Percentiles rank a stretch among this genome's conserved stretches.
These are phyloP conservation scores for Aspergillus steynii DNA, from an alignment of 495 filamentous ascomycete genomes.

Conservation along the genomic window DNA sequence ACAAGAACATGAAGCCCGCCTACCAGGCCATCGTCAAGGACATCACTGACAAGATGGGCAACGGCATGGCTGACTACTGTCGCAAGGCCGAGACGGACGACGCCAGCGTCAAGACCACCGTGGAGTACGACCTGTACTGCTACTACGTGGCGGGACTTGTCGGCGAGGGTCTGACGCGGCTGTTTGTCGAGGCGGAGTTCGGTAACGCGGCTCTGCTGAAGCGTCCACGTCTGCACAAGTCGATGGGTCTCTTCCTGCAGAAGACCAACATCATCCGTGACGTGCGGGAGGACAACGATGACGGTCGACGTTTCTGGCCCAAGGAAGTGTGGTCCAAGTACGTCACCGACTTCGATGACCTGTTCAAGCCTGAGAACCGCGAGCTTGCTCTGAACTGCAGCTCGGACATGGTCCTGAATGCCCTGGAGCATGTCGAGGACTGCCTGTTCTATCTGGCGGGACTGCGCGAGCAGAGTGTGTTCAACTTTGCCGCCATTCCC, in stretches of 20 bases:
- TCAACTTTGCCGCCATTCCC: slow-evolving; percentile 99
- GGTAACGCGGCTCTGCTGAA: slow-evolving; percentile 83
- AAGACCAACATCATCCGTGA: slow-evolving; percentile 99
- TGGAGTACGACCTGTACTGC: slow-evolving; percentile 94
- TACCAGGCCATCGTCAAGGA: slow-evolving; percentile 91
- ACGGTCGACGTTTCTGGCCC: slow-evolving; percentile 89
- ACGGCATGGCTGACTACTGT: slow-evolving; percentile 96
- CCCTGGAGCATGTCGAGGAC: slow-evolving; percentile 83
- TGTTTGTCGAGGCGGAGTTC: slow-evolving; percentile 86
- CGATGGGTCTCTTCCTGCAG: slow-evolving; percentile 96
- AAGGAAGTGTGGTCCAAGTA: slow-evolving; percentile 96
- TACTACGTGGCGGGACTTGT: slow-evolving; percentile 97
- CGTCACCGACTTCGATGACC: slow-evolving; percentile 82
- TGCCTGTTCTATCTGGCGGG: slow-evolving; percentile 97
- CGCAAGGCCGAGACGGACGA: slow-evolving; percentile 75
- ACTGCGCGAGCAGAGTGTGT: slow-evolving; percentile 94
- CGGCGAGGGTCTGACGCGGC: slow-evolving; percentile 85
- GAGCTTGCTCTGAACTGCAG: slow-evolving; percentile 83
- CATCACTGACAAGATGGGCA: slow-evolving; percentile 92
- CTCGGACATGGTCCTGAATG: slow-evolving; percentile 92
- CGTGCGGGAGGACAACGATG: slow-evolving; percentile 83
- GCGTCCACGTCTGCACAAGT: slow-evolving; percentile 79
- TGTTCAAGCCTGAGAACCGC: slow-evolving; percentile 79
- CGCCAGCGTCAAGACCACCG: slow-evolving; percentile 77
- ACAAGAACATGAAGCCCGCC: slow-evolving; percentile 81